These are phyloP conservation scores for Xylaria sp. DNA, from an alignment of 2,329 filamentous ascomycete genomes.

Conservation along the genomic window DNA sequence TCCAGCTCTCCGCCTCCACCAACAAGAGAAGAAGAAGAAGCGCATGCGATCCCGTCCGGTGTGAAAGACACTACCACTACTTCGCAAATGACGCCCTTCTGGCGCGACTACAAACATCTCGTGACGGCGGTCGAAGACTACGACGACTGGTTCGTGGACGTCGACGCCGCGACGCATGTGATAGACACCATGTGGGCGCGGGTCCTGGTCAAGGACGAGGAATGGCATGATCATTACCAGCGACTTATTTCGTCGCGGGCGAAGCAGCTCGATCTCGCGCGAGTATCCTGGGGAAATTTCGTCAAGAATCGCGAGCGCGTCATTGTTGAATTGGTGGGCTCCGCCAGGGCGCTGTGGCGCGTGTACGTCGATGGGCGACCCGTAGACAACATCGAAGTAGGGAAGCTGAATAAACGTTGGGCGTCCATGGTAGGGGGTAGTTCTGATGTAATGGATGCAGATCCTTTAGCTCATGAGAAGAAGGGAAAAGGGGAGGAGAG, in stretches of 20 bases:
- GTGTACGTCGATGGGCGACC: background rate
- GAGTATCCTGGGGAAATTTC: conserved; percentile 5
- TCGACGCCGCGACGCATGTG: conserved; percentile 12
- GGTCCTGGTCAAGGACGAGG: background rate
- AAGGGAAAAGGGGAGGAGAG: background rate
- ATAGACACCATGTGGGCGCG: conserved; percentile 20
- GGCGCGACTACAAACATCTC: conserved; percentile 17
- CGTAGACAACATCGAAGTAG: background rate
- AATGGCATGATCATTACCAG: background rate
- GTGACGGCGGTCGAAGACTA: conserved; percentile 14
- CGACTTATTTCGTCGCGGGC: conserved; percentile 1
- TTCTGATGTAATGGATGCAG: background rate
- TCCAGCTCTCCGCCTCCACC: background rate
- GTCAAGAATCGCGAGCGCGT: conserved; percentile 3
- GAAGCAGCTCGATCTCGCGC: background rate
- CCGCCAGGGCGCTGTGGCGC: background rate
- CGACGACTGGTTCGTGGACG: conserved; percentile 30
- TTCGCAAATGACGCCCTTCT: conserved; percentile 18
- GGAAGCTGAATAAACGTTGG: background rate
- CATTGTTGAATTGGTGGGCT: conserved; percentile 8
- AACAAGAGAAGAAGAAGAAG: background rate
- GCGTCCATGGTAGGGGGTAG: background rate
- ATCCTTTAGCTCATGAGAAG: background rate
- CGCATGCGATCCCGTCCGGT: too few species aligned
- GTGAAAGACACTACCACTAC: conserved; percentile 6